Conservation (phyloP, 495 filamentous ascomycete genomes). For the Hypoxylon perforatum region DNA sequence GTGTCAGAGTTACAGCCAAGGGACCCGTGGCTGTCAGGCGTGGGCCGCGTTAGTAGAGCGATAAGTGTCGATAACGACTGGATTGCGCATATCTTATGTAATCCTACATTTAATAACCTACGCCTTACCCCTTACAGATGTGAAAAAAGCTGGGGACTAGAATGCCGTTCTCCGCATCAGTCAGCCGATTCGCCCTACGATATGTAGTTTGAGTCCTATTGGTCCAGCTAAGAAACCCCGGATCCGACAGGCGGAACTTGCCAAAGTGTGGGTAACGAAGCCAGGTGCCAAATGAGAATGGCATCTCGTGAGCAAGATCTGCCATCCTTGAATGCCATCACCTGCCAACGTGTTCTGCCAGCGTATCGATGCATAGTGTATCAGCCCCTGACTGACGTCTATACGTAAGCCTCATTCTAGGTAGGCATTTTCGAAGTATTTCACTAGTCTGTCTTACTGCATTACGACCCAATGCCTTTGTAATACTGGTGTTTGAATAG, state of each 20-base stretch:
- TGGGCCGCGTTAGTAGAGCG: slow-evolving; percentile 14
- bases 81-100: slow-evolving; percentile 18
- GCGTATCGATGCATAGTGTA: slow-evolving; percentile 4
- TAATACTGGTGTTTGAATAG: no score
- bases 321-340: slow-evolving; percentile 3
- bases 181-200: slow-evolving; percentile 34
- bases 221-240: slow-evolving; percentile 22
- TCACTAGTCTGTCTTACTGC: background rate
- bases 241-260: slow-evolving; percentile 26
- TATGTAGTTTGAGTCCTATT: slow-evolving; percentile 23
- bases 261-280: slow-evolving; percentile 17
- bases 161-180: slow-evolving; percentile 21
- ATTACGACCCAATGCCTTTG: background rate
- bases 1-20: slow-evolving; percentile 20
- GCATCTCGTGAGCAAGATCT: slow-evolving; percentile 21
- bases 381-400: background rate
- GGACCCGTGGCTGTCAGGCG: background rate
- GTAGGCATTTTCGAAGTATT: background rate
- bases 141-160: slow-evolving; percentile 4
- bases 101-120: slow-evolving; percentile 14
- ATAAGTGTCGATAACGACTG: slow-evolving; percentile 27
- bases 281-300: slow-evolving; percentile 7
- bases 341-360: slow-evolving; percentile 2
- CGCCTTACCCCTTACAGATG: no score
- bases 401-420: background rate